These are phyloP conservation scores for Cladophialophora bantiana DNA, from an alignment of 2,329 filamentous ascomycete species.

Conservation along the genomic window DNA sequence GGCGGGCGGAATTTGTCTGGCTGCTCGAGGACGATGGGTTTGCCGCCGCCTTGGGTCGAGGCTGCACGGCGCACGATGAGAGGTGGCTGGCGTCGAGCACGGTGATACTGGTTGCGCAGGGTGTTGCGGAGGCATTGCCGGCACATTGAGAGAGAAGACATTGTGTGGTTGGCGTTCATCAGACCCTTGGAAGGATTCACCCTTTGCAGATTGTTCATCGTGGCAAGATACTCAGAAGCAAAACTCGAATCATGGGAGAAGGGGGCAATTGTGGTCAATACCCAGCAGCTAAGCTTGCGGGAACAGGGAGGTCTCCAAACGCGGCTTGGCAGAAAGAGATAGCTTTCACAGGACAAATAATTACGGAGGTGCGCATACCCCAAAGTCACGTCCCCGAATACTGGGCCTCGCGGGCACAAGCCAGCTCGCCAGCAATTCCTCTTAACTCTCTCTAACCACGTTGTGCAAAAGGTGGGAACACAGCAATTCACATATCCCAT, in stretches of 20 bases:
- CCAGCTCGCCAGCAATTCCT: no score
- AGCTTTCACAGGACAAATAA: no score
- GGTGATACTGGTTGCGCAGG: slow-evolving; percentile 9
- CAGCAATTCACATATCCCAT: not conserved
- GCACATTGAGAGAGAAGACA: slow-evolving; percentile 55
- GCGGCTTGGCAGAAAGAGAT: no score
- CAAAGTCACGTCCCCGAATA: no score
- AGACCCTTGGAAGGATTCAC: slow-evolving; percentile 6
- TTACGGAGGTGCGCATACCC: no score
- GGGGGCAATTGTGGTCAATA: not conserved
- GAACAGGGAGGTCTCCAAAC: not conserved
- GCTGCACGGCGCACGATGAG: slow-evolving; percentile 17
- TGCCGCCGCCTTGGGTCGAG: slow-evolving; percentile 43
- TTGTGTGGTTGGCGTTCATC: not conserved
- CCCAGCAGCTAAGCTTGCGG: not conserved
- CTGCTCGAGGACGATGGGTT: slow-evolving; percentile 78
- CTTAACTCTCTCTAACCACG: no score
- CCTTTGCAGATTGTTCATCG: slow-evolving; percentile 12
- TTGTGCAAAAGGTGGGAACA: not conserved
- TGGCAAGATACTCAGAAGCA: not conserved
- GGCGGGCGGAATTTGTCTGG: slow-evolving; percentile 90
- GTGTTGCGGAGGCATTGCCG: slow-evolving; percentile 45
- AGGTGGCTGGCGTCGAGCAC: not conserved
- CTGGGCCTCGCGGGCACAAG: no score
- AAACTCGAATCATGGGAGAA: not conserved